Evolutionary conservation across 495 filamentous ascomycete species (phyloP), one percentile per base, ranked within the genome.

Genomic region (Stereocaulon alpinum): DNA sequence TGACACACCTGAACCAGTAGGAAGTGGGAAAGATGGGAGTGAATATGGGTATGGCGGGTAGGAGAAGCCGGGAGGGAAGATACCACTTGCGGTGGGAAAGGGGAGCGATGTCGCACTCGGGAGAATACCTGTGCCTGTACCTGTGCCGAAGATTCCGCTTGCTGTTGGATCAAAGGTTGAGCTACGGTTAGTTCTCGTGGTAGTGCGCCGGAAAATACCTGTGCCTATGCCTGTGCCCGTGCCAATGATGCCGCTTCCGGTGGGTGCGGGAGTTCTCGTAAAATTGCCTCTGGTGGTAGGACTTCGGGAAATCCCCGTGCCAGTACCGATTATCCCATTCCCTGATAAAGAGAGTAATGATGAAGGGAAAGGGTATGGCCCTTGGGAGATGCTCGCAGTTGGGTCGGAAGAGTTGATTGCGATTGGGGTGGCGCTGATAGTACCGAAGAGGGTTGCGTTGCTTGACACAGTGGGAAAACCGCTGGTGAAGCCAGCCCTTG

Each of bases 351-450:
- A 52, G 34, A 32, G 9, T 15, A 32, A 15, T 40, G 56, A 17
- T 12, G 10, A 52, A 52, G 29, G 17, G 42, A 32, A 29, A 37
- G 56, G 44, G 17, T 50, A 40, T 41, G 56, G 34, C 18, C 56
- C 56, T 20, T 32, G 56, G 15, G 30, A n/a, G 14, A 48, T 18
- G 18, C 18, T 6, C 20, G 34, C 15, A 40, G 44, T 50, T n/a
- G 56, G 56, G 34, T 58, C 45, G 34, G 14, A 40, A 29, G 45
- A 41, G 22, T 29, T 58, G 34, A 5, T 34, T 41, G 44, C 50
- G 30, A 24, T 40, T 7, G 45, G 56, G 27, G 18, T 29, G 6
- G 37, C 45, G 44, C 30, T 50, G 34, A 42, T 29, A 4, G 22
- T 42, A 40, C 29, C 44, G 9, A 37, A 40, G 34, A 20, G 49